A percentile compares a stretch with the other conserved stretches of the same genome.
These are phyloP conservation scores for Lachnellula subtilissima DNA, from an alignment of 2,329 filamentous ascomycete species.

Conservation along the genomic window DNA sequence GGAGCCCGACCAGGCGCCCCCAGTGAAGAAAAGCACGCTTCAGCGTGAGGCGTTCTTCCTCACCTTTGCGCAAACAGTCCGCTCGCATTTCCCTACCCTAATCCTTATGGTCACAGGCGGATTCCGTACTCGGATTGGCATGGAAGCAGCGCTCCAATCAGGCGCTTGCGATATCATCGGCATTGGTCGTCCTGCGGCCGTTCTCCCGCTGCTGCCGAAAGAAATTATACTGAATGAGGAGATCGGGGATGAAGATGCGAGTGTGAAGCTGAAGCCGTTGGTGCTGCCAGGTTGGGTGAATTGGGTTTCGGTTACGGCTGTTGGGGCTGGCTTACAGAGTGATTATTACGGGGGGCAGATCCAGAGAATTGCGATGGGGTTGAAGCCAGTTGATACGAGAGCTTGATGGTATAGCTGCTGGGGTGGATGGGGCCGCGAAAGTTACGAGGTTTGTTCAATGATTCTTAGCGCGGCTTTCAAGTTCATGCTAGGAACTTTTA, in stretches of 20 bases:
- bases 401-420: not conserved
- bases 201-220: slow-evolving; percentile 39
- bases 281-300: slow-evolving; percentile 6
- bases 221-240: slow-evolving; percentile 33
- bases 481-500: not conserved
- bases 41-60: slow-evolving; percentile 65
- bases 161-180: slow-evolving; percentile 47
- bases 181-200: slow-evolving; percentile 41
- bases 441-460: no score
- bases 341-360: slow-evolving; percentile 30
- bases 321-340: slow-evolving; percentile 15
- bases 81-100: slow-evolving; percentile 39
- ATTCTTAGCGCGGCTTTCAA: no score
- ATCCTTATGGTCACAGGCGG: slow-evolving; percentile 58
- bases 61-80: slow-evolving; percentile 54
- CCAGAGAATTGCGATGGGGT: slow-evolving; percentile 22
- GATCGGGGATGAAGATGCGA: slow-evolving; percentile 22
- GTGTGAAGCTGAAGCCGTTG: slow-evolving; percentile 5
- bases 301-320: slow-evolving; percentile 6
- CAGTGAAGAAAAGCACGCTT: slow-evolving; percentile 40
- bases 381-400: slow-evolving; percentile 6
- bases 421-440: no score
- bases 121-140: slow-evolving; percentile 49
- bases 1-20: slow-evolving; percentile 10
- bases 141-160: slow-evolving; percentile 43